These are phyloP conservation scores for Alloascoidea africana DNA, from an alignment of 805 yeast genomes.

Conservation along the genomic window DNA sequence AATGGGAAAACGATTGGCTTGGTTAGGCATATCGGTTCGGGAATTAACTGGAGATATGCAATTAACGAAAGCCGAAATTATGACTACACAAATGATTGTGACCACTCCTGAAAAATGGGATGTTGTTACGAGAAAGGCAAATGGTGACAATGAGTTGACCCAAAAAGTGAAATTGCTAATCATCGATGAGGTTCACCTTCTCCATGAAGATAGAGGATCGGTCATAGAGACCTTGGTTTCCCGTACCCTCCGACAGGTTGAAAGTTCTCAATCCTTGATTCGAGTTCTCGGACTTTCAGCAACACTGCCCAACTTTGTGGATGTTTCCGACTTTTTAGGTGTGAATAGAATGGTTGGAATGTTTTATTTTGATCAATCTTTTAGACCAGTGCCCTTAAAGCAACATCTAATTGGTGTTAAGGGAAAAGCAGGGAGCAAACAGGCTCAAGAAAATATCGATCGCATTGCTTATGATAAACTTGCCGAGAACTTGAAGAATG, in stretches of 20 bases:
- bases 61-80: slow-evolving; percentile 62
- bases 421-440: slow-evolving; percentile 70
- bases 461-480: slow-evolving; percentile 64
- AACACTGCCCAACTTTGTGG: slow-evolving; percentile 79
- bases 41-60: slow-evolving; percentile 97
- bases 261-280: slow-evolving; percentile 84
- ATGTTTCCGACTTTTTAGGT: slow-evolving; percentile 89
- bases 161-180: slow-evolving; percentile 74
- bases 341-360: slow-evolving; percentile 84
- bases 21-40: slow-evolving; percentile 78
- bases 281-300: slow-evolving; percentile 92
- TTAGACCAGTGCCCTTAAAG: slow-evolving; percentile 85
- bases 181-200: slow-evolving; percentile 91
- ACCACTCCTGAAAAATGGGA: slow-evolving; percentile 98
- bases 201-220: slow-evolving; percentile 96
- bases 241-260: slow-evolving; percentile 88
- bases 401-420: slow-evolving; percentile 79
- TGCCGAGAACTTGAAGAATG: slow-evolving; percentile 45
- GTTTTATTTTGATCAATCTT: slow-evolving; percentile 88
- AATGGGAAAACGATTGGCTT: slow-evolving; percentile 55
- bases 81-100: slow-evolving; percentile 74
- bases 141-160: slow-evolving; percentile 75
- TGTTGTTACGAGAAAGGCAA: slow-evolving; percentile 87
- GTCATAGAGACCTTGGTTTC: slow-evolving; percentile 94
- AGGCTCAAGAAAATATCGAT: slow-evolving; percentile 46